Base-by-base conservation (phyloP, 768 basidiomycete genomes). In the Hemileccinum impolitum region DNA sequence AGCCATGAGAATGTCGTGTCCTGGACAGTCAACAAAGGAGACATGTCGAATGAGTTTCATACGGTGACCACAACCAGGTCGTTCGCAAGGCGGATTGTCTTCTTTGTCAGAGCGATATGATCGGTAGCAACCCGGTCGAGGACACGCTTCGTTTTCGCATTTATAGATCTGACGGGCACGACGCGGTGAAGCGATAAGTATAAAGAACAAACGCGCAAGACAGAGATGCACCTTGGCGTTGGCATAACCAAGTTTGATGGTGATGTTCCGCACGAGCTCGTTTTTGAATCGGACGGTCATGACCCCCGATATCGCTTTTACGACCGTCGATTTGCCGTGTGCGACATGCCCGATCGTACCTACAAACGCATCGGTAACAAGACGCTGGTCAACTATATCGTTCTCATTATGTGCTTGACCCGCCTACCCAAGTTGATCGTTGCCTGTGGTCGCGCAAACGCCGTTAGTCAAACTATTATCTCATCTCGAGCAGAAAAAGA, bases 1-100 rank as follows among this genome's bases (percentile, higher is more conserved):
- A 43, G 96, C 96, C 96, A 99, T 99, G 70, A 99, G 85, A 84
- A 99, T 98, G 70, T 97, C 94, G 81, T 95, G 94, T 53, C 94
- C 91, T 1, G 90, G 92, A 60, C 88, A 93, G 70, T 99, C 96
- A 65, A 99, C 96, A 70, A 99, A 99, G 3, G 95, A 98, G 63
- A 98, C 94, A 62, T 99, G 96, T 57, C 94, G 86, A 55, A 97
- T 65, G 57, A 98, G 83, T 60, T 87, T 87, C 92, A 97, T 94
- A 15, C 82, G 80, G 48, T 84, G 83, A 34, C 84, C 86, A 71
- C 96, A 98, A 52, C 92, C 91, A 18, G 91, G 90, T 17, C 92
- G 80, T 70, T 96, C 94, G 70, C 96, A 99, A 15, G 85, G 85
- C 7, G 95, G 95, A 59, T 82, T 81, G 54, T 93, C 90, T 70